Conservation (phyloP, 2,329 filamentous ascomycete species). For the Fusarium sp. region DNA sequence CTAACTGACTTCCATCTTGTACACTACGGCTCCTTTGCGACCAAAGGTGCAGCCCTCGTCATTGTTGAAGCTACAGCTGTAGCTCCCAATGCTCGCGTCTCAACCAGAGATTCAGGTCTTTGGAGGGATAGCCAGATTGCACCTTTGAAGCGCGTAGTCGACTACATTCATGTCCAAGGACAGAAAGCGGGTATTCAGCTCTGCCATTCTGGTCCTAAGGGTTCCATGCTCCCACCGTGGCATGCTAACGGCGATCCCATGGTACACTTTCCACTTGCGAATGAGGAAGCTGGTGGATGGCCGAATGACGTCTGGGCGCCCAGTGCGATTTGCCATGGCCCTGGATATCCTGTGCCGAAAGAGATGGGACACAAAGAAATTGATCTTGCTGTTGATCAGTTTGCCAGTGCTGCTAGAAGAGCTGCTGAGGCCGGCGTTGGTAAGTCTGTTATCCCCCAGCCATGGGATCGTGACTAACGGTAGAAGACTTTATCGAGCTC, state of each 20-base stretch:
- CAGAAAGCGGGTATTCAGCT: background rate
- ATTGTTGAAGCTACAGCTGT: background rate
- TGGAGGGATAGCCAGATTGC: background rate
- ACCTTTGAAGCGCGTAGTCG: background rate
- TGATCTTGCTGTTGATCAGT: background rate
- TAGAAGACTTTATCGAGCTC: background rate
- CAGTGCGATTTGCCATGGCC: background rate
- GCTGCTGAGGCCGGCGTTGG: background rate
- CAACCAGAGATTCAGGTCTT: background rate
- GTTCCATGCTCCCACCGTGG: background rate
- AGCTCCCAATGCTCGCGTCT: background rate
- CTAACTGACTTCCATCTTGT: background rate
- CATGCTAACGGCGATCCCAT: background rate
- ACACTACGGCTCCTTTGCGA: background rate
- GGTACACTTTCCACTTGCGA: background rate
- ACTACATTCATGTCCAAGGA: background rate
- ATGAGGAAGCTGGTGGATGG: background rate
- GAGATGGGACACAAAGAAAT: background rate
- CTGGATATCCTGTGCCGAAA: background rate
- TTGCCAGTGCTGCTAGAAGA: background rate
- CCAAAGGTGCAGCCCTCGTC: background rate
- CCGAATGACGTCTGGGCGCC: background rate
- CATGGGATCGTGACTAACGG: fast-evolving
- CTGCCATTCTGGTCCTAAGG: background rate
- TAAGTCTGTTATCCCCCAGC: fast-evolving